Conservation (phyloP, 192 early-diverging fungal species). For the Backusella morwellensis region DNA sequence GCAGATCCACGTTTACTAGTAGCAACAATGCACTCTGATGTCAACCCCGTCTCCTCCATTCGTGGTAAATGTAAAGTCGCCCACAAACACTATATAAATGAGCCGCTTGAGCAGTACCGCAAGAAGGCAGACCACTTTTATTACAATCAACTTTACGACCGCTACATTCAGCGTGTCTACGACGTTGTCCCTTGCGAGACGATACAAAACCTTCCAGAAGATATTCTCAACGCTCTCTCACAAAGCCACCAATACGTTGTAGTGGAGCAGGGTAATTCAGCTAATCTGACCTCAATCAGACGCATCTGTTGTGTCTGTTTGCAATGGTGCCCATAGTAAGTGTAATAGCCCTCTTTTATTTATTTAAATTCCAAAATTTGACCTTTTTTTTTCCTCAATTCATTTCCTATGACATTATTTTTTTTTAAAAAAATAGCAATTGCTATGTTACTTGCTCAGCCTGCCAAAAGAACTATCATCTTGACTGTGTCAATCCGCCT, state of each 20-base stretch:
- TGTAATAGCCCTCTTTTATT: background rate
- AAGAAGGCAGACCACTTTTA: conserved; percentile 75
- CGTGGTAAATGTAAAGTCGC: conserved; percentile 75
- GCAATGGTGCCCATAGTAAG: conserved; percentile 66
- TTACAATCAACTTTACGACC: conserved; percentile 86
- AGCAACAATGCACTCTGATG: conserved; percentile 87
- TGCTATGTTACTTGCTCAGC: conserved; percentile 75
- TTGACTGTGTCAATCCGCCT: conserved; percentile 83
- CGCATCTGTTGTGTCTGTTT: conserved; percentile 71
- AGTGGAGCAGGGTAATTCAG: conserved; percentile 79
- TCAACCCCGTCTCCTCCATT: conserved; percentile 80
- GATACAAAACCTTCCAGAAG: conserved; percentile 77
- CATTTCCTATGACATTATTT: background rate
- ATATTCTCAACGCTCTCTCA: conserved; percentile 62
- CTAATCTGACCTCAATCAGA: conserved; percentile 68
- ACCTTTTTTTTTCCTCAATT: background rate
- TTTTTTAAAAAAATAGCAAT: conserved; percentile 26
- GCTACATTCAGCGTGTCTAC: conserved; percentile 84
- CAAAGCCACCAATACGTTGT: conserved; percentile 82
- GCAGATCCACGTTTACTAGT: conserved; percentile 74
- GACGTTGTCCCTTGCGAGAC: conserved; percentile 80
- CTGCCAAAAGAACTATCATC: conserved; percentile 76
- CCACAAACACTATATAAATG: conserved; percentile 61
- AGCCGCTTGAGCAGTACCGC: conserved; percentile 61
- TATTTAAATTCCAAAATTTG: conserved; percentile 7